These are phyloP conservation scores for Stemphylium beticola DNA, from an alignment of 2,329 filamentous ascomycete species.

Conservation along the genomic window DNA sequence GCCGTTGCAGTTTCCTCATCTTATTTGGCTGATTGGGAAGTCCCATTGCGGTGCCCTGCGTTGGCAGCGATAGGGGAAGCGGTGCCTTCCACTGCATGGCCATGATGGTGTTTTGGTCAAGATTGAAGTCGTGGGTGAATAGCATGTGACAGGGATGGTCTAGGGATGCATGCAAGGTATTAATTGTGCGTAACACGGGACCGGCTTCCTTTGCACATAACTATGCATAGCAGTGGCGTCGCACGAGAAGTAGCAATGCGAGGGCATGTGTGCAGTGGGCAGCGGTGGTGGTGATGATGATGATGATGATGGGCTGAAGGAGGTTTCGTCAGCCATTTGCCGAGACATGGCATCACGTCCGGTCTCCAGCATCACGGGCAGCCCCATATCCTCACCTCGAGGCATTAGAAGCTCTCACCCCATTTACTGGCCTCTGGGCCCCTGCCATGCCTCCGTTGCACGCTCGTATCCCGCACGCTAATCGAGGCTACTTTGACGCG, in stretches of 20 bases:
- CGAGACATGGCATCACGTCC: constrained; percentile 31
- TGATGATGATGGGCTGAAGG: background rate
- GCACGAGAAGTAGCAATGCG: background rate
- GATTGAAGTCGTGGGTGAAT: background rate
- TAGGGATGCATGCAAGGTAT: background rate
- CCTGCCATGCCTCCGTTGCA: constrained; percentile 34
- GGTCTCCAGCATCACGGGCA: constrained; percentile 18
- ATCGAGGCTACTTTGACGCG: constrained; percentile 23
- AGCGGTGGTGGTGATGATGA: background rate
- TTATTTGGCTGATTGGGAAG: background rate
- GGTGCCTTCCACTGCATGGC: background rate
- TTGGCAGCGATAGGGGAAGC: background rate
- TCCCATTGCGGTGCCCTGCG: background rate
- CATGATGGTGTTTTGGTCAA: background rate
- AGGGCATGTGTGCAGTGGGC: background rate
- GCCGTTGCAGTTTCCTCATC: background rate
- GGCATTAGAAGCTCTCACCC: constrained; percentile 18
- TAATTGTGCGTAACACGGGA: background rate
- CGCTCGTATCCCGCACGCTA: constrained; percentile 18
- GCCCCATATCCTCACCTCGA: constrained; percentile 26
- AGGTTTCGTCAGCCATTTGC: constrained; percentile 10
- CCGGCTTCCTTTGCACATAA: background rate
- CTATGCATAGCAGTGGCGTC: background rate
- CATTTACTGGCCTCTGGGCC: constrained; percentile 39
- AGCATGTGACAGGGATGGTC: background rate